These are phyloP conservation scores for Lasiosphaeria miniovina DNA, from an alignment of 495 filamentous ascomycete genomes.

Conservation along the genomic window DNA sequence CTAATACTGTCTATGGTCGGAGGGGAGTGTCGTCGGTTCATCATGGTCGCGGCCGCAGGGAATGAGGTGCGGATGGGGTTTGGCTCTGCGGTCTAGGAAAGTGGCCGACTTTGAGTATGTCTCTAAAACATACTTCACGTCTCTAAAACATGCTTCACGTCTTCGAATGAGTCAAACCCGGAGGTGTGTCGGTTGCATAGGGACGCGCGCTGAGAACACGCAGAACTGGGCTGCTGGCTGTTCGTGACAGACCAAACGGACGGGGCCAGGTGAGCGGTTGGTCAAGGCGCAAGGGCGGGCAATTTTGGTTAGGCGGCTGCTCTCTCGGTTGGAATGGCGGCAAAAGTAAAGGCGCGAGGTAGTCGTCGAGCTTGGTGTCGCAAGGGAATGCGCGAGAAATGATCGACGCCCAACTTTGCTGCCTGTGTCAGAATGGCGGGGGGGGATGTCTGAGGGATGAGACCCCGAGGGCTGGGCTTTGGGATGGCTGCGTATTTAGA, in stretches of 20 bases:
- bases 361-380: not conserved
- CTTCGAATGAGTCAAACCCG: not conserved
- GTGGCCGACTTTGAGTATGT: constrained; percentile 11
- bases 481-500: constrained; percentile 11
- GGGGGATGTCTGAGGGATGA: constrained; percentile 4
- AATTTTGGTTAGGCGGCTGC: constrained; percentile 4
- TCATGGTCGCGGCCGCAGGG: constrained; percentile 21
- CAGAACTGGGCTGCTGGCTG: no score
- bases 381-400: constrained; percentile 13
- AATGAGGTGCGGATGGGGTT: constrained; percentile 2
- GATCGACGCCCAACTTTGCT: constrained; percentile 7
- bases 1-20: constrained; percentile 10
- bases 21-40: constrained; percentile 19
- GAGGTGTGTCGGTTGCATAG: no score
- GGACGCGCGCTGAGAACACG: no score
- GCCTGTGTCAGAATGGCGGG: constrained; percentile 7
- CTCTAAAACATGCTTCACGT: constrained; percentile 24
- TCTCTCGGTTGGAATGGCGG: constrained; percentile 17
- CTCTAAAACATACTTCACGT: constrained; percentile 25
- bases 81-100: not conserved
- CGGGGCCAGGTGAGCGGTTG: not conserved
- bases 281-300: not conserved
- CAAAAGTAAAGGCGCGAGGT: constrained; percentile 3
- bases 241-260: no score
- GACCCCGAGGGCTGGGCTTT: not conserved